Conservation (phyloP, 306 rosid species). For the Aeschynomene evenia region DNA sequence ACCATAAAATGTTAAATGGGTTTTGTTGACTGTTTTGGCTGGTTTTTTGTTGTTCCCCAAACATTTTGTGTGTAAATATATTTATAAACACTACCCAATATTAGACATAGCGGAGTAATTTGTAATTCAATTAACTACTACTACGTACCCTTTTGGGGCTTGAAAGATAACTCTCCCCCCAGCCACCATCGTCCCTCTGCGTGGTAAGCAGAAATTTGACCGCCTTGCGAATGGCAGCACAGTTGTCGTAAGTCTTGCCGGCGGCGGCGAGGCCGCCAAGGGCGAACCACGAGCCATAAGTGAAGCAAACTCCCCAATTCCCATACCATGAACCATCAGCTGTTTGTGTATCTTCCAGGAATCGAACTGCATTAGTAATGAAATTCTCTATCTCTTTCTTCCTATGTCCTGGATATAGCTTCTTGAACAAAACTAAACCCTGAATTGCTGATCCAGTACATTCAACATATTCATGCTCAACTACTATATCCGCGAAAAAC, state of each 20-base stretch:
- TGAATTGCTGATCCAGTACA: constrained; percentile 54
- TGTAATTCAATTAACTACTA: too few relatives aligned
- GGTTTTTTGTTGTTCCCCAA: too few relatives aligned
- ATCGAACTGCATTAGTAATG: constrained; percentile 35
- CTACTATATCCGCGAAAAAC: constrained; percentile 38
- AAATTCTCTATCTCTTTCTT: constrained; percentile 44
- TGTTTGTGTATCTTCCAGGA: constrained; percentile 42
- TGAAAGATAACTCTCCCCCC: constrained; percentile 75
- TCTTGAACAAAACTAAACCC: constrained; percentile 42
- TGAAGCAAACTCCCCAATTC: constrained; percentile 66
- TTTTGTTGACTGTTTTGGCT: too few relatives aligned
- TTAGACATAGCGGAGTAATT: too few relatives aligned
- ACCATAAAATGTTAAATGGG: too few relatives aligned
- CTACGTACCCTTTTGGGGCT: constrained; percentile 55
- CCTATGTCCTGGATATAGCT: constrained; percentile 42
- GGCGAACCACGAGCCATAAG: constrained; percentile 60
- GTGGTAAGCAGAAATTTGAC: constrained; percentile 47
- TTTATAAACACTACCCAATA: too few relatives aligned
- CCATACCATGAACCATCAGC: constrained; percentile 54
- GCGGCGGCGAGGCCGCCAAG: constrained; percentile 62
- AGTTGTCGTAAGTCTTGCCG: constrained; percentile 50
- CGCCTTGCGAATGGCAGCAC: constrained; percentile 47
- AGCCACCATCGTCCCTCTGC: constrained; percentile 63
- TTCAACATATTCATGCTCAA: constrained; percentile 51
- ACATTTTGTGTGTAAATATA: too few relatives aligned